These are phyloP conservation scores for Penicillium nucicola DNA, from an alignment of 495 filamentous ascomycete species.

Conservation along the genomic window DNA sequence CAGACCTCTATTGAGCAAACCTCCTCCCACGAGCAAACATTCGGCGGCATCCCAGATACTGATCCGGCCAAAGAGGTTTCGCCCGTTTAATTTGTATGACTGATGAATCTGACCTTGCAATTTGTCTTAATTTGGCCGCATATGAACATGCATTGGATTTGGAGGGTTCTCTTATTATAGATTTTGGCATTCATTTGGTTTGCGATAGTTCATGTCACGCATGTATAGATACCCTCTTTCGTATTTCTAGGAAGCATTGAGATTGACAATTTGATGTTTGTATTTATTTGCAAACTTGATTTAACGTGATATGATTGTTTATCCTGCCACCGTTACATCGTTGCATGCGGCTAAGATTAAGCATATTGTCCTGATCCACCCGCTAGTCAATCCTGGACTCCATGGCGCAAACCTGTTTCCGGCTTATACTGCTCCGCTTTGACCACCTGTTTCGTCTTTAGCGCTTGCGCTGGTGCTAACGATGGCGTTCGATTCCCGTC, in stretches of 20 bases:
- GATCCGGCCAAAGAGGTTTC: neutral
- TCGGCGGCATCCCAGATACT: neutral
- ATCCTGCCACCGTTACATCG: too few relatives aligned
- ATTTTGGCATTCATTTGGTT: constrained; percentile 1
- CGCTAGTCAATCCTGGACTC: too few relatives aligned
- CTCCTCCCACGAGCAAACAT: neutral
- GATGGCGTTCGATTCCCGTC: too few relatives aligned
- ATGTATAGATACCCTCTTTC: constrained; percentile 14
- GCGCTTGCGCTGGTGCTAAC: too few relatives aligned
- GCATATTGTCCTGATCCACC: too few relatives aligned
- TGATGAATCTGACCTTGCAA: neutral
- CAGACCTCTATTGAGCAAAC: too few relatives aligned
- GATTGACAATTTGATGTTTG: neutral
- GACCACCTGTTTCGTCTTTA: too few relatives aligned
- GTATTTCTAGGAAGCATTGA: neutral
- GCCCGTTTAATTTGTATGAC: constrained; percentile 5
- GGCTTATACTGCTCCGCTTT: too few relatives aligned
- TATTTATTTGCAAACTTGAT: too few relatives aligned
- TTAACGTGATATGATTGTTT: too few relatives aligned
- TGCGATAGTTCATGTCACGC: neutral
- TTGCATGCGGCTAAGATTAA: too few relatives aligned
- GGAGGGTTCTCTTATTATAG: neutral
- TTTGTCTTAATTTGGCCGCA: neutral
- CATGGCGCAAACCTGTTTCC: too few relatives aligned
- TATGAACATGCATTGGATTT: neutral